These are phyloP conservation scores for Scheffersomyces cryptocercus DNA, from an alignment of 1,139 yeast genomes.

Conservation along the genomic window DNA sequence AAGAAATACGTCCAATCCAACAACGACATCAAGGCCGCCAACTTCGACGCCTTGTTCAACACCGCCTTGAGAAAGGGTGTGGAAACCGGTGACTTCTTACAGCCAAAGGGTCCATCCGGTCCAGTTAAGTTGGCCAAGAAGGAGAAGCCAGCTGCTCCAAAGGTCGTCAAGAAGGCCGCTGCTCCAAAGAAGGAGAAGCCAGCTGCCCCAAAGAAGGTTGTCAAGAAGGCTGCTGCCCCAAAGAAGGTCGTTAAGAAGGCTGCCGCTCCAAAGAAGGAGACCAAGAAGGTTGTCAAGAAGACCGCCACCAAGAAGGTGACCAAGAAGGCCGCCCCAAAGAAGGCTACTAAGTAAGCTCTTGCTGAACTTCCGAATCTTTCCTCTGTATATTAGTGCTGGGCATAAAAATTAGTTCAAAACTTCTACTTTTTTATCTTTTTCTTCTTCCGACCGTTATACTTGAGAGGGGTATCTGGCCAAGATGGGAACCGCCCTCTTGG, in stretches of 20 bases:
- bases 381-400: conserved; percentile 1
- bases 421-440: background rate
- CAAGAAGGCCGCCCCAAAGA: conserved; percentile 16
- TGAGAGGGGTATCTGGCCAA: no score
- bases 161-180: conserved; percentile 20
- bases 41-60: conserved; percentile 78
- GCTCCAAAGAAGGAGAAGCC: conserved; percentile 47
- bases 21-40: conserved; percentile 57
- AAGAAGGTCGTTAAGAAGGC: conserved; percentile 10
- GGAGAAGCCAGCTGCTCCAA: conserved; percentile 27
- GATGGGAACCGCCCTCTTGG: no score
- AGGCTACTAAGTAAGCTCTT: conserved; percentile 15
- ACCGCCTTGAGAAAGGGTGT: conserved; percentile 82
- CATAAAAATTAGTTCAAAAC: conserved; percentile 1
- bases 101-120: conserved; percentile 87
- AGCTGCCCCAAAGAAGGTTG: conserved; percentile 15
- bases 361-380: background rate
- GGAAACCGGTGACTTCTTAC: conserved; percentile 70
- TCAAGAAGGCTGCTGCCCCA: conserved; percentile 11
- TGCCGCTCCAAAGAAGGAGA: conserved; percentile 12
- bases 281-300: conserved; percentile 14
- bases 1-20: conserved; percentile 72
- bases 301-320: conserved; percentile 16
- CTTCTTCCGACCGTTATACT: background rate
- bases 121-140: conserved; percentile 64